These are phyloP conservation scores for Collybiopsis luxurians DNA, from an alignment of 768 basidiomycete species.

Conservation along the genomic window DNA sequence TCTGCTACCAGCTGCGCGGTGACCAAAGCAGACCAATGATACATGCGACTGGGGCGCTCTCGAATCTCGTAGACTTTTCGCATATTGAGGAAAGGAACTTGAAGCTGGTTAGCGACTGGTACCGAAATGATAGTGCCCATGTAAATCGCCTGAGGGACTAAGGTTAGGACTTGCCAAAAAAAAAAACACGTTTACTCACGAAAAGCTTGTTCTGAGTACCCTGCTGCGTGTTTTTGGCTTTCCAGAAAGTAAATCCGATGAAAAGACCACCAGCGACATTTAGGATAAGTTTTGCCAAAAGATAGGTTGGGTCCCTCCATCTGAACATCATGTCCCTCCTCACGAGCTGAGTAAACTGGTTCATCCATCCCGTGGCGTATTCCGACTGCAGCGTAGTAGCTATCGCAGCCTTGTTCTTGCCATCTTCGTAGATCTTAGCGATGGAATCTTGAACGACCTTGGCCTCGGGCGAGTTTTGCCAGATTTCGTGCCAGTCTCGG, in stretches of 20 bases:
- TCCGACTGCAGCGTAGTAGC: constrained; percentile 34
- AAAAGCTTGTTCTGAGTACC: constrained; percentile 69
- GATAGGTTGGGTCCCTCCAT: constrained; percentile 59
- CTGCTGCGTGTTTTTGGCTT: constrained; percentile 48
- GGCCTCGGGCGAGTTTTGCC: constrained; percentile 50
- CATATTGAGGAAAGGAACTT: constrained; percentile 55
- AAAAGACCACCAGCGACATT: constrained; percentile 38
- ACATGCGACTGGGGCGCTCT: constrained; percentile 65
- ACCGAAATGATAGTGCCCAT: constrained; percentile 45
- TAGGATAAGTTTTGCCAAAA: constrained; percentile 56
- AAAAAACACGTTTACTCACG: constrained; percentile 32
- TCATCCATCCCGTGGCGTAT: constrained; percentile 52
- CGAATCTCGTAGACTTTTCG: constrained; percentile 66
- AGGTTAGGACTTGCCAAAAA: constrained; percentile 1
- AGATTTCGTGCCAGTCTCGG: constrained; percentile 58
- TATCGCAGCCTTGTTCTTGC: constrained; percentile 38
- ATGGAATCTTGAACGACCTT: constrained; percentile 35
- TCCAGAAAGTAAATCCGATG: constrained; percentile 58
- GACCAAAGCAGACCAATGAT: constrained; percentile 59
- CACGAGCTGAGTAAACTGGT: constrained; percentile 44
- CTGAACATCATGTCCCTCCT: constrained; percentile 43
- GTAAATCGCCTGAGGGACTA: constrained; percentile 42
- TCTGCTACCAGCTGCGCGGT: constrained; percentile 56
- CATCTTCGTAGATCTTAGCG: constrained; percentile 45
- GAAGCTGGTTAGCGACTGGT: constrained; percentile 56